Conservation (phyloP, 345 rosid genomes). For the Euclidium syriacum region DNA sequence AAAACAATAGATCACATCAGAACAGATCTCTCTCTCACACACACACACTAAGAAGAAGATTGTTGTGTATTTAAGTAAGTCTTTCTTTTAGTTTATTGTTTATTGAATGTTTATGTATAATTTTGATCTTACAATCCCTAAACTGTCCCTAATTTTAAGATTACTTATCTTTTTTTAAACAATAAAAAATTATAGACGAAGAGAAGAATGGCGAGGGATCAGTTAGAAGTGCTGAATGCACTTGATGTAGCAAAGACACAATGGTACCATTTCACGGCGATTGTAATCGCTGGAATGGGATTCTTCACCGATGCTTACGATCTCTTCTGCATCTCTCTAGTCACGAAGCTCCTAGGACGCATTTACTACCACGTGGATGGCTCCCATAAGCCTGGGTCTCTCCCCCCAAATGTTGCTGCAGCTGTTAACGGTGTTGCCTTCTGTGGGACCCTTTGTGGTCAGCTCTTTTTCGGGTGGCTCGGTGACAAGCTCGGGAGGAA, state of each 20-base stretch:
- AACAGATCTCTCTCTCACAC: too few relatives aligned
- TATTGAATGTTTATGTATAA: conserved; percentile 4
- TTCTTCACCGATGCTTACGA: conserved; percentile 43
- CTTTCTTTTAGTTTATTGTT: neutral
- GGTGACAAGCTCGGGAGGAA: conserved; percentile 79
- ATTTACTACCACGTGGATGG: conserved; percentile 40
- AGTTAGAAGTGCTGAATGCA: conserved; percentile 49
- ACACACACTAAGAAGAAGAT: conserved; percentile 6
- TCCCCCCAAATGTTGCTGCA: conserved; percentile 41
- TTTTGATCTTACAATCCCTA: neutral
- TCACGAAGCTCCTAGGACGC: conserved; percentile 40
- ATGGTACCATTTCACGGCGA: conserved; percentile 37
- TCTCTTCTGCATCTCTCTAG: conserved; percentile 40
- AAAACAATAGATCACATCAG: too few relatives aligned
- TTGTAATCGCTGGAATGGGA: conserved; percentile 42
- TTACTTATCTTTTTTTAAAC: too few relatives aligned
- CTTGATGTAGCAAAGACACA: conserved; percentile 34
- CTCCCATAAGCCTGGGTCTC: conserved; percentile 29
- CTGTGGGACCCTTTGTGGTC: conserved; percentile 36
- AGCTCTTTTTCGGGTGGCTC: conserved; percentile 39
- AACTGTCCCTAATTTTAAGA: neutral
- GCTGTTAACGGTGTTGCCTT: conserved; percentile 45
- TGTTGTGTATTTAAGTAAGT: conserved; percentile 9
- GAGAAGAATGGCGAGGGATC: conserved; percentile 41
- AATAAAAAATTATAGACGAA: neutral